Conservation (phyloP, 2,329 filamentous ascomycete species). For the Cladophialophora exuberans region DNA sequence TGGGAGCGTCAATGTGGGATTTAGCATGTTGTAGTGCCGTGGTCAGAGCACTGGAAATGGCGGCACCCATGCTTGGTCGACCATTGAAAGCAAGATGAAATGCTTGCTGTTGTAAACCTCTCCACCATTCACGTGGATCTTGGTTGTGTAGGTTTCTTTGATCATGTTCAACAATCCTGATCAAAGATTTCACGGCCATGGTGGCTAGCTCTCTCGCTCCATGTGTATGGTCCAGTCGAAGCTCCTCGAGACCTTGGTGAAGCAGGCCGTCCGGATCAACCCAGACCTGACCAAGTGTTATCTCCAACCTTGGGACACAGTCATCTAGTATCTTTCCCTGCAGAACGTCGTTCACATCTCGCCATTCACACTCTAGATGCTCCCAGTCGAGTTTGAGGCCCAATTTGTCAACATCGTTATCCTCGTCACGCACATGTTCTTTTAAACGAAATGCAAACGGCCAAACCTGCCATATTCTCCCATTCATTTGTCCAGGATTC, state of each 20-base stretch:
- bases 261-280: conserved; percentile 53
- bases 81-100: conserved; percentile 70
- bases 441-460: conserved; percentile 58
- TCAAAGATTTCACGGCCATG: conserved; percentile 56
- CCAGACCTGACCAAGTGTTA: conserved; percentile 64
- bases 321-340: conserved; percentile 44
- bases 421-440: conserved; percentile 17
- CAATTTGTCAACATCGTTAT: conserved; percentile 45
- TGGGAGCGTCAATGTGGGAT: conserved; percentile 4
- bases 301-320: conserved; percentile 60
- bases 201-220: conserved; percentile 63
- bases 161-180: conserved; percentile 48
- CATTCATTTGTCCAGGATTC: conserved; percentile 9
- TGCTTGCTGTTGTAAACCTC: conserved; percentile 50
- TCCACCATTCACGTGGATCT: conserved; percentile 59
- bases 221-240: conserved; percentile 62
- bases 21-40: conserved; percentile 50
- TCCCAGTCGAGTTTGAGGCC: conserved; percentile 65
- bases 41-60: conserved; percentile 58
- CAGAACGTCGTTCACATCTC: conserved; percentile 54
- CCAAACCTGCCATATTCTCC: conserved; percentile 59
- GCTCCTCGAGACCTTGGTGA: conserved; percentile 47
- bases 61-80: conserved; percentile 67
- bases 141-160: conserved; percentile 28
- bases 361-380: conserved; percentile 63